Base-by-base conservation (phyloP, 2,329 filamentous ascomycete species). In the Alternaria gaisen region DNA sequence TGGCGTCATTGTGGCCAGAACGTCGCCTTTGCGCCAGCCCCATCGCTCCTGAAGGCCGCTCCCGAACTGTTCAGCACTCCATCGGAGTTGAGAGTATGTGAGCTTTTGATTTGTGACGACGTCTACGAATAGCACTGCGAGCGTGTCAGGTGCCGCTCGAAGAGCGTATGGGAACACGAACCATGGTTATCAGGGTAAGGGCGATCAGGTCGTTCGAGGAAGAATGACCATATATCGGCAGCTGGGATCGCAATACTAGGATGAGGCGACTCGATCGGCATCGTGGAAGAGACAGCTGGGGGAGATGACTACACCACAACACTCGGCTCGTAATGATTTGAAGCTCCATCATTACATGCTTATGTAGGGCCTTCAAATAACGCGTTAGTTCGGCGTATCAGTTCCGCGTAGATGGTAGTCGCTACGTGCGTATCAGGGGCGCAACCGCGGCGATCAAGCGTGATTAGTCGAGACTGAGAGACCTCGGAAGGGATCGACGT, bases 1-100 rank as follows among this genome's bases (percentile, higher is more conserved):
- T n/a, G 44, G 44, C 44, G 44, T 47, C 44, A 47, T 47, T 2
- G n/a, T 47, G 12, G 2, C 44, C 28, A 47, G 28, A 16, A 47
- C 44, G 9, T 47, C 44, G n/a, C 44, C 44, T 22, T 47, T 47
- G 44, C 26, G 44, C 44, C 44, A 47, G 12, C 12, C 26, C 44
- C 44, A 47, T 22, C 10, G 26, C 2, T 47, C 3, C 44, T 47
- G 44, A 1, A 47, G 44, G 44, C 26, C 28, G 5, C 3, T 3
- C 4, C 44, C 44, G n/a, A 47, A 32, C 2, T 0, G 3, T 2
- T 47, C 26, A 28, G 44, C 44, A 20, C 10, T 32, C 26, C n/a
- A 47, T 11, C 44, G 44, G 10, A 47, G 11, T 14, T 20, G 16
- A 18, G 43, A 2, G 18, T 47, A 47, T 14, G 44, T 47, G 3